A percentile compares a stretch with the other conserved stretches of the same genome.
phyloP scores from a whole-genome alignment of 2,329 filamentous ascomycete species.

The Cladosporium velox region DNA sequence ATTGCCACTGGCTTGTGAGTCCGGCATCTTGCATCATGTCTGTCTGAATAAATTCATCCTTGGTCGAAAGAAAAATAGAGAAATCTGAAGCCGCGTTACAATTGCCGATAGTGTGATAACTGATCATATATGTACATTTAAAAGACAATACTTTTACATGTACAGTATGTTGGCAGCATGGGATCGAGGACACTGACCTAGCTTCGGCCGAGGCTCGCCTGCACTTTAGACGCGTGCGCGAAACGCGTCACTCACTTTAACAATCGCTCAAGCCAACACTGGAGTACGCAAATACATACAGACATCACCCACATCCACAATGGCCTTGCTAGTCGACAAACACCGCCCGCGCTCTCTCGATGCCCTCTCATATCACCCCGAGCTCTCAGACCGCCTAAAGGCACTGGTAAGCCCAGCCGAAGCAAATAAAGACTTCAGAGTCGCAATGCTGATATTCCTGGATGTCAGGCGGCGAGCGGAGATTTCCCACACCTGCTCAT shows the following conservation, averaged over 20 bases:
- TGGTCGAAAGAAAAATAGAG: not conserved
- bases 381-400: conserved; percentile 82
- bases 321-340: conserved; percentile 68
- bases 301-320: conserved; percentile 35
- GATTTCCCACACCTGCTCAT: conserved; percentile 98
- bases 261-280: not conserved
- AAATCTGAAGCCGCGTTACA: no score
- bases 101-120: not conserved
- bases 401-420: conserved; percentile 65
- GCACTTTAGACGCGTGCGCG: conserved; percentile 1
- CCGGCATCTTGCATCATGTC: not conserved
- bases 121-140: not conserved
- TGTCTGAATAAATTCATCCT: not conserved
- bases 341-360: conserved; percentile 73
- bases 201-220: conserved; percentile 5
- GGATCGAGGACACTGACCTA: not conserved
- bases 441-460: not conserved
- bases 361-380: conserved; percentile 79
- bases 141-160: no score
- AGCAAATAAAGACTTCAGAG: not conserved
- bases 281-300: not conserved
- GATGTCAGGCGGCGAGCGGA: conserved; percentile 79
- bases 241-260: conserved; percentile 6
- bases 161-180: not conserved
- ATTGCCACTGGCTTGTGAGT: not conserved